Base-by-base conservation (phyloP, 352 stramenopile species). In the Phytophthora megakarya region DNA sequence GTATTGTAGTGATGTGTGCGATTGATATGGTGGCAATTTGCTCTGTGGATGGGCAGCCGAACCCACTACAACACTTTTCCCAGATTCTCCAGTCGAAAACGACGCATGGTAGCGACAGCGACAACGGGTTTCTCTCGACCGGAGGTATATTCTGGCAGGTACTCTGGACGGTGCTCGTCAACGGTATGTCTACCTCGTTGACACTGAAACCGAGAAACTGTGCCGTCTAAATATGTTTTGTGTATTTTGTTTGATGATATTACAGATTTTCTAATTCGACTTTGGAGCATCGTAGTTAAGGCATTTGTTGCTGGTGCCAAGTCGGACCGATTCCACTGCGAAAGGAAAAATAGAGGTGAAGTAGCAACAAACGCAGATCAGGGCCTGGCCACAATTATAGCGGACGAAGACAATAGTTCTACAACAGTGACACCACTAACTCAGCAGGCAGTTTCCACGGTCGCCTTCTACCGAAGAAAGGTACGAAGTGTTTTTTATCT, bases 81-180 rank as follows among this genome's bases (percentile, higher is more conserved):
- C 62, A 69, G 23, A 75, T 72, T 23, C 25, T 91, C 23, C 46
- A 78, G 12, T 48, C 67, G 9, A 72, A 64, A 47, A 44, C 39
- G 1, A 51, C 61, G 10, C 53, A 77, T 9, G 67, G 70, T 28
- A 76, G 54, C 30, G 40, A 50, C 21, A 70, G 54, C 45, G 45
- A 49, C 15, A 61, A 21, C 38, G 54, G 38, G 10, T 5, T 46
- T 16, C n/a, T 60, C 3, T 61, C 58, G 46, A 70, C 48, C 32
- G 54, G 65, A 12, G 65, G 54, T 8, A 63, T 70, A 8, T 78
- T 94, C 25, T 84, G 82, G 69, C 76, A 90, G 16, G 80, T 94
- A 12, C 51, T 94, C 18, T 92, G 80, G 78, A 80, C 82, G 0
- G 75, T 94, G 13, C 62, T 92, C 18, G 80, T 92, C n/a, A 92